Conservation (phyloP, 2,329 filamentous ascomycete species). For the Alternaria tenuissima region DNA sequence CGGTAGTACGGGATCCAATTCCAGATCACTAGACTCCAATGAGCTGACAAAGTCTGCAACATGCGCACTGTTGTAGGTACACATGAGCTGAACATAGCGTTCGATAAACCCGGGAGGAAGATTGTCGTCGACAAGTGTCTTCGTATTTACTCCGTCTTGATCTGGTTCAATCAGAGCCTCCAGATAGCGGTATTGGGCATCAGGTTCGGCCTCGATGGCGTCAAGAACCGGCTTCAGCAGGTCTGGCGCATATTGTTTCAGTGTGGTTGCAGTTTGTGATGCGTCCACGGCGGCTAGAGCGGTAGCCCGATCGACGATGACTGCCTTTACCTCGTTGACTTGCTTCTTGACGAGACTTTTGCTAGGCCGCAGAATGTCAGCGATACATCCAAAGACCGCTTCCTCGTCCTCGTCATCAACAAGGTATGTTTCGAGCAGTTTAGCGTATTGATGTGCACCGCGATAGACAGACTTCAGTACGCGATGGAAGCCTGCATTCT, state of each 20-base stretch:
- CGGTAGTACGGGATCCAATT: conserved; percentile 81
- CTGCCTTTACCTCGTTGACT: conserved; percentile 71
- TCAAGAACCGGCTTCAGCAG: conserved; percentile 73
- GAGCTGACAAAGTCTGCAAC: conserved; percentile 85
- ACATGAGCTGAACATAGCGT: conserved; percentile 90
- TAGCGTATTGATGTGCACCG: conserved; percentile 78
- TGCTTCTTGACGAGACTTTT: conserved; percentile 74
- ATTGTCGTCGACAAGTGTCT: conserved; percentile 27
- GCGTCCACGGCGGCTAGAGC: conserved; percentile 75
- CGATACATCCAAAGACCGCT: conserved; percentile 80
- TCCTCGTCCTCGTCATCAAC: conserved; percentile 81
- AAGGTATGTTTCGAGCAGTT: conserved; percentile 81
- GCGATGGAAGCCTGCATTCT: conserved; percentile 83
- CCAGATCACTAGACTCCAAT: conserved; percentile 78
- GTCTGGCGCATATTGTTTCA: conserved; percentile 68
- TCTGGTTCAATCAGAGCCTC: conserved; percentile 75
- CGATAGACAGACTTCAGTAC: conserved; percentile 91
- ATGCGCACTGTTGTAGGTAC: conserved; percentile 79
- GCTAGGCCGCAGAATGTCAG: conserved; percentile 73
- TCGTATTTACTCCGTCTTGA: conserved; percentile 18
- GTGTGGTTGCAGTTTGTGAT: conserved; percentile 68
- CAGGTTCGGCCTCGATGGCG: conserved; percentile 66
- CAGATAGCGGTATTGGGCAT: conserved; percentile 79
- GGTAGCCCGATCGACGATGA: conserved; percentile 70
- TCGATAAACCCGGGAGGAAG: conserved; percentile 72